Percentiles rank a stretch among this genome's conserved stretches.
Evolutionary conservation across 768 basidiomycete genomes (phyloP).

Genomic region (Chlorophyllum brunneum): DNA sequence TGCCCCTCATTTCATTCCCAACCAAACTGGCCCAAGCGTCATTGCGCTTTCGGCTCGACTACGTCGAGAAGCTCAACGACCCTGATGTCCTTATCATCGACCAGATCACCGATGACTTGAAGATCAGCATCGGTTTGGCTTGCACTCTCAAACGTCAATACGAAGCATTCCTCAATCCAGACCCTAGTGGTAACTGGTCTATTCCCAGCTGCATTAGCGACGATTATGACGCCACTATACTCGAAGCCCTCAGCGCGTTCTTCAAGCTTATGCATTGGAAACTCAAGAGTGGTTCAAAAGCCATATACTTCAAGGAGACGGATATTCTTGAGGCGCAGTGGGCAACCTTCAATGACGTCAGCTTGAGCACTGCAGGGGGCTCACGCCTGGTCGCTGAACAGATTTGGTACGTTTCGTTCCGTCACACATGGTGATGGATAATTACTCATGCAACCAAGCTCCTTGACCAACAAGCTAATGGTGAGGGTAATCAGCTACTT

Average conservation of each 20-base stretch:
- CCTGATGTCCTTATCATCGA: slow-evolving; percentile 90
- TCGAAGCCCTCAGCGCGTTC: slow-evolving; percentile 84
- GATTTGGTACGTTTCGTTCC: slow-evolving; percentile 63
- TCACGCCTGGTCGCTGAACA: slow-evolving; percentile 93
- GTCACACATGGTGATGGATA: background rate
- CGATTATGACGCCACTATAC: slow-evolving; percentile 86
- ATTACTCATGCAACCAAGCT: slow-evolving; percentile 41
- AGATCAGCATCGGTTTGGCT: slow-evolving; percentile 85
- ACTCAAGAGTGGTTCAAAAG: slow-evolving; percentile 86
- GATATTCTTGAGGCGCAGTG: slow-evolving; percentile 97
- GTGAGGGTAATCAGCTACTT: slow-evolving; percentile 92
- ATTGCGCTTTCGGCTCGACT: slow-evolving; percentile 84
- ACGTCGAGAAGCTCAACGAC: slow-evolving; percentile 82
- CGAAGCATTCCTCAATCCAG: slow-evolving; percentile 84
- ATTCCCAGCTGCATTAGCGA: slow-evolving; percentile 84
- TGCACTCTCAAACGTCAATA: slow-evolving; percentile 96
- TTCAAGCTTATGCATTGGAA: slow-evolving; percentile 96
- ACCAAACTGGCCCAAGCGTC: slow-evolving; percentile 91
- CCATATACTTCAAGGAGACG: slow-evolving; percentile 96
- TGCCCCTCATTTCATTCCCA: slow-evolving; percentile 93
- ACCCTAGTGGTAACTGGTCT: slow-evolving; percentile 84
- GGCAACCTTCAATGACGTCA: slow-evolving; percentile 92
- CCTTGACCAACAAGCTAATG: slow-evolving; percentile 89
- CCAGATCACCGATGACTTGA: slow-evolving; percentile 90
- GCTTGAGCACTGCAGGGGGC: slow-evolving; percentile 81